Evolutionary conservation across 1,284 basidiomycete species (phyloP), one percentile per base, ranked within the genome.

Genomic region (Fomitopsis pinicola): DNA sequence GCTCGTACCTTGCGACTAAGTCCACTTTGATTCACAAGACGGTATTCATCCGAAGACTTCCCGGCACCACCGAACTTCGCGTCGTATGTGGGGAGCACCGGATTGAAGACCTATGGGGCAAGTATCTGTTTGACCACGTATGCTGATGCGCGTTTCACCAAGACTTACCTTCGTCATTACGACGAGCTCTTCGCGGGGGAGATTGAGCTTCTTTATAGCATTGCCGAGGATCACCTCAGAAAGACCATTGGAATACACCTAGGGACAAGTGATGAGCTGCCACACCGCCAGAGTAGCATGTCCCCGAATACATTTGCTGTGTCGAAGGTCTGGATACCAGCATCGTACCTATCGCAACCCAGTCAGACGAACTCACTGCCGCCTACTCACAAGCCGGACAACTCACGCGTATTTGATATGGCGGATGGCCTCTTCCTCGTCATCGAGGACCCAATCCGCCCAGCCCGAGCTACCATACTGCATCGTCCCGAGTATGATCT

Each of bases 221-320:
- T 85, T 82, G 15, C 86, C 85, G 48, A 87, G 77, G 62, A 85
- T 78, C 30, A 78, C 68, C 70, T 88, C 84, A 15, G 78, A 81
- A 44, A 78, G 71, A 26, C 84, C 84, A 56, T 79, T 77, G 44
- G 78, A 75, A 68, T 84, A 84, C 4, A 76, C 68, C 73, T 75
- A 36, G 28, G 22, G 15, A n/a, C 35, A 35, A 30, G 40, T 15
- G 38, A 45, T 45, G 26, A 38, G 14, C 26, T 15, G 15, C 17
- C 3, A 45, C 30, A 4, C 8, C 14, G 30, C 22, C 9, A n/a
- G 48, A 28, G 10, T 17, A 33, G n/a, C 14, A 22, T 17, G 28
- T 30, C 2, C 19, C 22, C 7, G 28, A 26, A 7, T 44, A 76
- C 79, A 64, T 82, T 76, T 38, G 81, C 81, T 0, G 81, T 82